Conservation (phyloP, 148 eudicot species). For the Arbutus unedo region DNA sequence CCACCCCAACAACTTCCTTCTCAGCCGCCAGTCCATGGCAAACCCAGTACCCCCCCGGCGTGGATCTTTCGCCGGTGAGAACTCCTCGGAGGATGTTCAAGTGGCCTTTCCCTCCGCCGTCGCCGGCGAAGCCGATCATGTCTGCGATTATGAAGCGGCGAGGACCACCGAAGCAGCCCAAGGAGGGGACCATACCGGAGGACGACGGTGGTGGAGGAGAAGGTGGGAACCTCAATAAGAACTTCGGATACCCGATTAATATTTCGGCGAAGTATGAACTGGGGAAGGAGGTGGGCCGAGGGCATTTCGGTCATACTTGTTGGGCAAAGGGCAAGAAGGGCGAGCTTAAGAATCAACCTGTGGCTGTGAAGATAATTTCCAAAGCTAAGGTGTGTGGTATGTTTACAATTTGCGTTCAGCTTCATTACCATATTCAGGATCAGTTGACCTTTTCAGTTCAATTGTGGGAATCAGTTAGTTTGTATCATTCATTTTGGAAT, state of each 20-base stretch:
- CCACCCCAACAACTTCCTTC: slow-evolving; percentile 47
- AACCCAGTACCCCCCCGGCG: slow-evolving; percentile 73
- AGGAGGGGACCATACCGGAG: slow-evolving; percentile 36
- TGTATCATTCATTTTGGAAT: neutral
- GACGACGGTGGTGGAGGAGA: slow-evolving; percentile 22
- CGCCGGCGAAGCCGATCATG: slow-evolving; percentile 97
- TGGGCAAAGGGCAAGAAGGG: slow-evolving; percentile 89
- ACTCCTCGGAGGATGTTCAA: slow-evolving; percentile 59
- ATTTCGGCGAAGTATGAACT: slow-evolving; percentile 72
- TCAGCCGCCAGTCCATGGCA: slow-evolving; percentile 45
- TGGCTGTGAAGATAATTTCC: slow-evolving; percentile 92
- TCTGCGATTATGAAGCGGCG: slow-evolving; percentile 61
- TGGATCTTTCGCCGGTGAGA: slow-evolving; percentile 73
- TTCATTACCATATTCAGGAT: neutral
- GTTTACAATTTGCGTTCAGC: neutral
- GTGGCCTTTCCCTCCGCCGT: slow-evolving; percentile 98
- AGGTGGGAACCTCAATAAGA: slow-evolving; percentile 61
- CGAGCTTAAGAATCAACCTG: slow-evolving; percentile 59
- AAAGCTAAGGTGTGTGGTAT: slow-evolving; percentile 87
- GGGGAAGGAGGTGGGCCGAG: slow-evolving; percentile 92
- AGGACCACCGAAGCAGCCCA: slow-evolving; percentile 20
- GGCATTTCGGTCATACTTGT: slow-evolving; percentile 99
- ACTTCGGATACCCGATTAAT: slow-evolving; percentile 69
- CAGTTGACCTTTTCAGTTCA: neutral
- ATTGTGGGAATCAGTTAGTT: neutral